Percentiles rank a stretch among this genome's conserved stretches.
phyloP scores from a whole-genome alignment of 169 alveolate genomes.

The Cryptosporidium ubiquitum region DNA sequence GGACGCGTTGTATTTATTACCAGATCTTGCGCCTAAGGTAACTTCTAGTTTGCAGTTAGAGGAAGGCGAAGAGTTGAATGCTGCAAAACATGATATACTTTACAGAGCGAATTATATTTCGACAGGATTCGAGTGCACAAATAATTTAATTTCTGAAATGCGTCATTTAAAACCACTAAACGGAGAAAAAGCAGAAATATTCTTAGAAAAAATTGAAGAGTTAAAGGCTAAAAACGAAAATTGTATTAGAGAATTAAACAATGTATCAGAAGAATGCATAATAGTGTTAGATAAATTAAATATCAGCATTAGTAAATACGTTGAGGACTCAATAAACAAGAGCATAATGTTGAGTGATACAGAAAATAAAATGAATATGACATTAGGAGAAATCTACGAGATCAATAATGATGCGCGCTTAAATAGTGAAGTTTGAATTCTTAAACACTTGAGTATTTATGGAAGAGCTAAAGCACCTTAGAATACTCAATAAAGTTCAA shows the following conservation, averaged over 20 bases:
- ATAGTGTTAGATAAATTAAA: not conserved
- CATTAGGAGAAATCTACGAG: slow-evolving; percentile 48
- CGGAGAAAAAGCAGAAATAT: not conserved
- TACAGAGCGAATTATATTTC: slow-evolving; percentile 62
- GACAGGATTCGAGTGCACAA: slow-evolving; percentile 41
- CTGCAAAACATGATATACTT: slow-evolving; percentile 23
- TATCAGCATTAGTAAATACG: not conserved
- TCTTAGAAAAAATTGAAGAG: not conserved
- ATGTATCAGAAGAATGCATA: slow-evolving; percentile 3
- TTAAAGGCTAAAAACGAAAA: slow-evolving; percentile 3
- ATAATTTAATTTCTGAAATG: slow-evolving; percentile 2
- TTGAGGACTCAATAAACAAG: slow-evolving; percentile 18
- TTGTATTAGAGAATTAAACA: not conserved
- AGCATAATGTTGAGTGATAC: not conserved
- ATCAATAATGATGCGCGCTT: not conserved
- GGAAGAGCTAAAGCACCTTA: slow-evolving; percentile 32
- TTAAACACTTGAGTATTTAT: slow-evolving; percentile 6
- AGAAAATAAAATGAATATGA: slow-evolving; percentile 28
- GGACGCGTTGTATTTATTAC: slow-evolving; percentile 58
- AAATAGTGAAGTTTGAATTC: not conserved
- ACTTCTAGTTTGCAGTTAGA: not conserved
- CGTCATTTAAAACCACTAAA: slow-evolving; percentile 3
- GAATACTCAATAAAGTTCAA: slow-evolving; percentile 18
- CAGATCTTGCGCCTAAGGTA: slow-evolving; percentile 40
- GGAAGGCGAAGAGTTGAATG: not conserved